These are phyloP conservation scores for Saturnispora serradocipensis DNA, from an alignment of 805 yeast species.

Conservation along the genomic window DNA sequence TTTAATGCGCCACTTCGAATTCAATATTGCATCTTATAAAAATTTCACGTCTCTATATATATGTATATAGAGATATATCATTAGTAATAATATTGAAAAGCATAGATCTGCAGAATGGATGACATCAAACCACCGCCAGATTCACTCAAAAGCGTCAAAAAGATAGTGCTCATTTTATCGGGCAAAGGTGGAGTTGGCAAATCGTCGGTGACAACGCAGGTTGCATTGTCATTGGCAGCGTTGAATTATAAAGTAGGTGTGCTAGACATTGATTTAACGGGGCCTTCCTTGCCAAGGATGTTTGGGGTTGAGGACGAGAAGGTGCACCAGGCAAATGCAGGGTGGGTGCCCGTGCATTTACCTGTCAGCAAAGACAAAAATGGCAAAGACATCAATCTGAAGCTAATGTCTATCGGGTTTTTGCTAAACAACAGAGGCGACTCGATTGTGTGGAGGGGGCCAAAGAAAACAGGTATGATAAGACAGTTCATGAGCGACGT, in stretches of 20 bases:
- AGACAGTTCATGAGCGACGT: slow-evolving; percentile 88
- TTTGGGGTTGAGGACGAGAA: slow-evolving; percentile 78
- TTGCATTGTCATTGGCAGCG: slow-evolving; percentile 70
- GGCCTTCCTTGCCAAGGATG: slow-evolving; percentile 95
- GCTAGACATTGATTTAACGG: slow-evolving; percentile 89
- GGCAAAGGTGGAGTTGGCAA: slow-evolving; percentile 99
- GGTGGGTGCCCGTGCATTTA: slow-evolving; percentile 87
- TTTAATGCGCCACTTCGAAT: background rate
- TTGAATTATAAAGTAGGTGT: slow-evolving; percentile 85
- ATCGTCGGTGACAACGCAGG: slow-evolving; percentile 89
- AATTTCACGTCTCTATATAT: background rate
- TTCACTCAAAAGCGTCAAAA: slow-evolving; percentile 46
- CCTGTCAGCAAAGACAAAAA: background rate
- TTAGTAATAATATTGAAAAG: background rate
- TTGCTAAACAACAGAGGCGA: slow-evolving; percentile 74
- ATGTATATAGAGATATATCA: background rate
- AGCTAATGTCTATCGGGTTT: slow-evolving; percentile 84
- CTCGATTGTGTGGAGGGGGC: slow-evolving; percentile 97
- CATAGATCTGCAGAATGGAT: background rate
- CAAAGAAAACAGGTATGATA: slow-evolving; percentile 96
- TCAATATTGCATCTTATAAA: background rate
- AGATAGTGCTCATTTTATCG: slow-evolving; percentile 72
- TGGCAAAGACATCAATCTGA: slow-evolving; percentile 21
- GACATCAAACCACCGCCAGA: slow-evolving; percentile 13
- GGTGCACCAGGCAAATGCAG: slow-evolving; percentile 77